Conservation (phyloP, 2,329 filamentous ascomycete species). For the Volutella citrinella region DNA sequence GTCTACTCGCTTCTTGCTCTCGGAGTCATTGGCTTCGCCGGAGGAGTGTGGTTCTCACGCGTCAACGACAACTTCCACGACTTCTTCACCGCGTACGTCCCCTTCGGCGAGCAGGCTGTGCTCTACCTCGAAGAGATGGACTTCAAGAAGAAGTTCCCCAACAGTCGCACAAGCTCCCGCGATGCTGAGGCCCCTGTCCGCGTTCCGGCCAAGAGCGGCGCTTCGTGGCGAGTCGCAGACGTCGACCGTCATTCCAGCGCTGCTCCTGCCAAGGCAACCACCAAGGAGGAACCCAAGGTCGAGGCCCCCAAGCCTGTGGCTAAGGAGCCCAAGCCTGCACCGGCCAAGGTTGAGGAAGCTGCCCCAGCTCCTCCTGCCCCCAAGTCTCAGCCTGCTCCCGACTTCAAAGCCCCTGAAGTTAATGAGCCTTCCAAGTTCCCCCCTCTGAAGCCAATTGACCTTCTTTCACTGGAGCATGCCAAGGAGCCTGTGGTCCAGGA, state of each 20-base stretch:
- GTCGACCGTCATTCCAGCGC: slow-evolving; percentile 61
- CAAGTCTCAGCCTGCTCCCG: slow-evolving; percentile 20
- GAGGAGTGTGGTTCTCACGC: slow-evolving; percentile 88
- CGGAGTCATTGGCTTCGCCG: slow-evolving; percentile 74
- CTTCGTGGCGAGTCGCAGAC: slow-evolving; percentile 75
- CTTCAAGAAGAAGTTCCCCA: slow-evolving; percentile 79
- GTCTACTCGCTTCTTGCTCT: slow-evolving; percentile 75
- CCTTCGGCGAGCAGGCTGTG: slow-evolving; percentile 90
- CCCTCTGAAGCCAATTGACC: slow-evolving; percentile 70
- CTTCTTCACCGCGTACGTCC: slow-evolving; percentile 96
- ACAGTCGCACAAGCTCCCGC: slow-evolving; percentile 43
- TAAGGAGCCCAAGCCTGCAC: slow-evolving; percentile 19
- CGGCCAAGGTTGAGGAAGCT: slow-evolving; percentile 32
- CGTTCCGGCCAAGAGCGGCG: slow-evolving; percentile 81
- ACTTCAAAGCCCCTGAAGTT: slow-evolving; percentile 57
- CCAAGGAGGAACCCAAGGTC: slow-evolving; percentile 28
- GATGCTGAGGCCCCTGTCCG: slow-evolving; percentile 70
- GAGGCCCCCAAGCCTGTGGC: slow-evolving; percentile 28
- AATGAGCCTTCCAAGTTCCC: slow-evolving; percentile 64
- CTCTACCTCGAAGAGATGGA: slow-evolving; percentile 94
- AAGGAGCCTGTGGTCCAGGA: slow-evolving; percentile 89
- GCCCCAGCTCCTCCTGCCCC: slow-evolving; percentile 22
- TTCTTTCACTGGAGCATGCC: slow-evolving; percentile 70
- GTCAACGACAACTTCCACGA: slow-evolving; percentile 98
- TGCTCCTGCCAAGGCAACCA: slow-evolving; percentile 31